Base-by-base conservation (phyloP, 2,329 filamentous ascomycete genomes). In the Albifimbria verrucaria region DNA sequence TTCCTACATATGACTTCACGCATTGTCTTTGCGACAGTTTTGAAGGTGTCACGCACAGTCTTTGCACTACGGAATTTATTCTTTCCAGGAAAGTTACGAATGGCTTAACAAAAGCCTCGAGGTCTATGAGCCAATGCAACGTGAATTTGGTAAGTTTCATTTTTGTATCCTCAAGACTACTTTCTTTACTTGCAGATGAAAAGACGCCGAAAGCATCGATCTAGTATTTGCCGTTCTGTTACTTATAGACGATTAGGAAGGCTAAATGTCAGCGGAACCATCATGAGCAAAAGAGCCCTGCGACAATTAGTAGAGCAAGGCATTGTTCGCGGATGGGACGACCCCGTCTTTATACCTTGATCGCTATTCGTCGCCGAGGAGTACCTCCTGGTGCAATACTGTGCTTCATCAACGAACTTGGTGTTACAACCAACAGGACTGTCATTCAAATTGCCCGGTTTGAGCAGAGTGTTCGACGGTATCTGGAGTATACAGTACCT, bases 1-100 rank as follows among this genome's bases (percentile, higher is more conserved):
- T 96, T 68, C 94, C 94, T 0, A 95, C 93, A 0, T 97, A 97
- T 65, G 92, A 96, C 68, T 95, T 95, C 68, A 89, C 88, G 0
- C 90, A 95, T 75, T 96, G 90, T 69, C 77, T 97, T 20, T 93
- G 90, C 63, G 94, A 97, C 78, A 92, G 89, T 60, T 90, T 96
- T 58, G 94, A 99, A 70, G 83, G 83, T n/a, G 95, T 97, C 64
- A 92, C 92, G 0, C 93, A 97, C 74, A 93, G 88, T 17, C 78
- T 97, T 20, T 97, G 93, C 69, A 97, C 93, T 0, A 93, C 89
- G 2, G 94, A 97, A 69, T 97, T 97, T 63, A 85, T 92, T 59
- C 83, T 90, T 49, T 88, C 89, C 20, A 79, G 93, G 86, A 89
- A 46, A 94, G 90, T 41, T 99, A 97, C 66, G 92, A 97, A 66